These are phyloP conservation scores for Circinella umbellata DNA, from an alignment of 371 early-diverging fungal species.

Conservation along the genomic window DNA sequence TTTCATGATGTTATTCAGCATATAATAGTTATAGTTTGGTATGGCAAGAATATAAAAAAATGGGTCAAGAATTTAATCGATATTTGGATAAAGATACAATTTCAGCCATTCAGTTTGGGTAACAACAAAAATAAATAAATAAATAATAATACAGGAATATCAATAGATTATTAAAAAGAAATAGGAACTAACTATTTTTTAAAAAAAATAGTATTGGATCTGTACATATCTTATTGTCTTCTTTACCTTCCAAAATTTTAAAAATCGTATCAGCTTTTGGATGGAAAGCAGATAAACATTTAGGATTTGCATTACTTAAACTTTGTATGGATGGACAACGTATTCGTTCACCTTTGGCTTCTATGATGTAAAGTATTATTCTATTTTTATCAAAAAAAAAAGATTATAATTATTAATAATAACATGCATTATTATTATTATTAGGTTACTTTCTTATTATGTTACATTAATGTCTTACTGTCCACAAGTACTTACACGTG, in stretches of 20 bases:
- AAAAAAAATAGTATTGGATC: slow-evolving; percentile 54
- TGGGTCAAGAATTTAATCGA: slow-evolving; percentile 47
- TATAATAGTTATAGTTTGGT: slow-evolving; percentile 52
- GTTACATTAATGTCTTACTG: slow-evolving; percentile 47
- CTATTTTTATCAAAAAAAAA: too few species aligned
- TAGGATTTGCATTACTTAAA: slow-evolving; percentile 63
- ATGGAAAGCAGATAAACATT: slow-evolving; percentile 61
- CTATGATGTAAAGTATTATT: slow-evolving; percentile 47
- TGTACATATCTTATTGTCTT: slow-evolving; percentile 60
- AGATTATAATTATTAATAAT: not conserved
- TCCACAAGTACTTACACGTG: slow-evolving; percentile 49
- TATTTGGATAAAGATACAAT: slow-evolving; percentile 50
- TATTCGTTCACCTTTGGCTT: slow-evolving; percentile 62
- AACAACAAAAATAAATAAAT: not conserved
- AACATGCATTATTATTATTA: not conserved
- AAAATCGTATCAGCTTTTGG: slow-evolving; percentile 62
- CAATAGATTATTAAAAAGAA: too few species aligned
- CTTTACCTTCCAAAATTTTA: slow-evolving; percentile 61
- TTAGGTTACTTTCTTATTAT: slow-evolving; percentile 47
- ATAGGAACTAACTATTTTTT: too few species aligned
- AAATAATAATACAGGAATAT: not conserved
- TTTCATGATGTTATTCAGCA: slow-evolving; percentile 23
- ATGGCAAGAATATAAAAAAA: slow-evolving; percentile 55
- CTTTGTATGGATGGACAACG: slow-evolving; percentile 59
- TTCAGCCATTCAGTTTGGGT: slow-evolving; percentile 55